A percentile compares a stretch with the other conserved stretches of the same genome.
phyloP scores from a whole-genome alignment of 2,329 filamentous ascomycete species.

The Alternaria novae-zelandiae region DNA sequence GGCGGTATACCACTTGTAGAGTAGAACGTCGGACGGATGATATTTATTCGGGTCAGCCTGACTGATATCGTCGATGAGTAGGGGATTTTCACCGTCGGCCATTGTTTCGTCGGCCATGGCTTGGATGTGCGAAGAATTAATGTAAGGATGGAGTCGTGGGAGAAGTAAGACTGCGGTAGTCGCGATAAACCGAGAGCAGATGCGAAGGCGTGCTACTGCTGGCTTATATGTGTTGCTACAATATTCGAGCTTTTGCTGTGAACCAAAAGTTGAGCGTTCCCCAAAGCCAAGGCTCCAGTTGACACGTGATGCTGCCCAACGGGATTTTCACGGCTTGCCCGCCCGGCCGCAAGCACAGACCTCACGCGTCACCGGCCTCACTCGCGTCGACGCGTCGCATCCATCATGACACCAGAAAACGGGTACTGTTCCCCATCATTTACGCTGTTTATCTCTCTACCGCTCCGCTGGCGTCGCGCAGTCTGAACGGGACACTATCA shows the following conservation, averaged over 20 bases:
- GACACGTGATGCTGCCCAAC: not conserved
- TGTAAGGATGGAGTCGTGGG: not conserved
- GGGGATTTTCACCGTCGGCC: not conserved
- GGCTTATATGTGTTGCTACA: accelerated
- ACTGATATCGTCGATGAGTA: not conserved
- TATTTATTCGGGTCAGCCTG: not conserved
- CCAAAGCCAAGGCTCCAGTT: not conserved
- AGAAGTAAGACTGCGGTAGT: not conserved
- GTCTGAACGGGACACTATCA: not conserved
- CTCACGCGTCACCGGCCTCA: no score
- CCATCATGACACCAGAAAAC: not conserved
- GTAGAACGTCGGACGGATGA: not conserved
- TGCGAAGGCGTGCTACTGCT: not conserved
- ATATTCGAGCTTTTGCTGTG: not conserved
- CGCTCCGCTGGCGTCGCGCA: not conserved
- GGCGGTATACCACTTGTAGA: not conserved
- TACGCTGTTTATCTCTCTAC: not conserved
- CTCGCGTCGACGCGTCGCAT: not conserved
- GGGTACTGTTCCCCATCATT: not conserved
- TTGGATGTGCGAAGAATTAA: not conserved
- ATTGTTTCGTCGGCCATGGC: not conserved
- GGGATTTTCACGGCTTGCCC: not conserved
- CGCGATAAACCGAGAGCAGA: not conserved
- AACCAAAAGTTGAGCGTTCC: not conserved
- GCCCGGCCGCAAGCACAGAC: not conserved